Base-by-base conservation (phyloP, 306 rosid species). In the Dalbergia cultrata region DNA sequence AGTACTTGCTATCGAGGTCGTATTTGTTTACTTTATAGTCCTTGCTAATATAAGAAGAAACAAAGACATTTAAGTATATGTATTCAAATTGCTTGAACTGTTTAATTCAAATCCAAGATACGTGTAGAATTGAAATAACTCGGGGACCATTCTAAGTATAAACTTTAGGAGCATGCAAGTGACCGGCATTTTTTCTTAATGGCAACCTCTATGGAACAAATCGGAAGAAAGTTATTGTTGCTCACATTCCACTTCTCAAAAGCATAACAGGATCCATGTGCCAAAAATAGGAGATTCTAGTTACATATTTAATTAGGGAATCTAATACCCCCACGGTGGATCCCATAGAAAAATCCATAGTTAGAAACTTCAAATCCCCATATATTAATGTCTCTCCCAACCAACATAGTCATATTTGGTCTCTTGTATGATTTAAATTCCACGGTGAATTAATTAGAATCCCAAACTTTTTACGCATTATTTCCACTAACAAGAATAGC, bases 221-320 rank as follows among this genome's bases (percentile, higher is more conserved):
- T 8, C 6, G 16, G 22, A 70, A 61, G 53, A 11, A 50, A 58
- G 62, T 34, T 37, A 58, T 17, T 53, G 54, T 14, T 74, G 58
- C 60, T 53, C 58, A 67, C 50, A 59, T 68, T 22, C 37, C 69
- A 68, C 49, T 16, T 31, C 47, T 78, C 39, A 68, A 68, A 68
- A 68, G 61, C 69, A 22, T 22, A 66, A 8, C 47, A 50, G 50
- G 66, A 37, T 50, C 73, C 53, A 47, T 47, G 14, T 13, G 53
- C 10, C 3, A 10, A 47, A 11, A 47, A 47, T 10, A 3, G 53
- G 53, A 47, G 16, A 47, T 47, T 47, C 14, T 47, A 47, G 16
- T 47, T 47, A 37, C 41, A 37, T 37, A 47, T 13, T 2, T 10
- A 47, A 47, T 11, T 47, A 47, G 53, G 14, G 4, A 47, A 47